Conservation (phyloP, 169 alveolate genomes). For the Toxoplasma gondii region DNA sequence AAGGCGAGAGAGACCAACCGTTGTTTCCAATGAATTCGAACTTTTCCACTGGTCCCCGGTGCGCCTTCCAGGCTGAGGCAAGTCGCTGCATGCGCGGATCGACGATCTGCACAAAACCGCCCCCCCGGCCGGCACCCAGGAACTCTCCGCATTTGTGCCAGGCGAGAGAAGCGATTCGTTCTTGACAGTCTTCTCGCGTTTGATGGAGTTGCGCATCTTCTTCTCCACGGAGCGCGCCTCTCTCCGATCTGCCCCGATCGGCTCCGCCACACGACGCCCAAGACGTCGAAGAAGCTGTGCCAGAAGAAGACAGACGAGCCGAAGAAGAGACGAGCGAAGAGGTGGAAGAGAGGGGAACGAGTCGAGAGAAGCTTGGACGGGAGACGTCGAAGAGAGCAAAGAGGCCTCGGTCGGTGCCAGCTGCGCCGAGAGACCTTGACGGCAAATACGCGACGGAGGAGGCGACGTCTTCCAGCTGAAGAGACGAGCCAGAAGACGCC, state of each 20-base stretch:
- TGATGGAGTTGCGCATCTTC: neutral
- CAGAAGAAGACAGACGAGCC: no score
- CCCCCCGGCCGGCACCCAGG: slow-evolving; percentile 17
- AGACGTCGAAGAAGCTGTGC: no score
- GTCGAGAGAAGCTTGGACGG: neutral
- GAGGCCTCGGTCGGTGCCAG: neutral
- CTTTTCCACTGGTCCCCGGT: slow-evolving; percentile 34
- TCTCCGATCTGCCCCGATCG: no score
- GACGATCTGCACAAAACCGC: neutral
- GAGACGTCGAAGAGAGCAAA: neutral
- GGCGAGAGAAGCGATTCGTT: neutral
- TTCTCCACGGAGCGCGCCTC: no score
- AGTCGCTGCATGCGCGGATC: slow-evolving; percentile 31
- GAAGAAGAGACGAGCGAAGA: neutral
- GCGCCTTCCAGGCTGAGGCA: slow-evolving; percentile 33
- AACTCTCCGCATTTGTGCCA: slow-evolving; percentile 24
- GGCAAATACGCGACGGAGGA: neutral
- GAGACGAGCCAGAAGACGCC: neutral
- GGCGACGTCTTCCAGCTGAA: neutral
- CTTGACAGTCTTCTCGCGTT: neutral
- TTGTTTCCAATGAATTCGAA: slow-evolving; percentile 6
- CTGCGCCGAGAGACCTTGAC: neutral
- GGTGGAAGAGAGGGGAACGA: neutral
- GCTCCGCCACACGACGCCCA: no score
- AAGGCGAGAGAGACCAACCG: neutral